Evolutionary conservation across 2,329 filamentous ascomycete species (phyloP).

Genomic region (Neofusicoccum cordaticola): DNA sequence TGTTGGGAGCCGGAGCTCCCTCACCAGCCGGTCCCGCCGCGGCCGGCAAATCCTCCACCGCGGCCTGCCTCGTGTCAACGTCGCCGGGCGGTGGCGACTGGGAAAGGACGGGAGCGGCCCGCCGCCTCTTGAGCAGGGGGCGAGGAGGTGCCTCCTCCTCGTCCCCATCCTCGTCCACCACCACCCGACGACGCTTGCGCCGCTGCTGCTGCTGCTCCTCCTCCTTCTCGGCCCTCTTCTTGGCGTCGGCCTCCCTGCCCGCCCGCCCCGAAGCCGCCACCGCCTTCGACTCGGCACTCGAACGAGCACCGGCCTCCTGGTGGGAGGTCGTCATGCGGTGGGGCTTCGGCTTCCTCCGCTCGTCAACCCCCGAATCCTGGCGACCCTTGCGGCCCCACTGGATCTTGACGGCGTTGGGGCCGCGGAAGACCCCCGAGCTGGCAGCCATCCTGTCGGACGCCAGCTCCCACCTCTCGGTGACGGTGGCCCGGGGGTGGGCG

Average conservation of each 20-base stretch:
- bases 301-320: not conserved
- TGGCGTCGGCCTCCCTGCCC: not conserved
- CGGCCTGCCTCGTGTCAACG: not conserved
- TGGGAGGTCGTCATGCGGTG: not conserved
- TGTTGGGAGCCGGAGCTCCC: not conserved
- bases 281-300: not conserved
- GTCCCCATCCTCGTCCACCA: not conserved
- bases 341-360: conserved; percentile 9
- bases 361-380: not conserved
- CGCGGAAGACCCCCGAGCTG: not conserved
- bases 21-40: conserved; percentile 2
- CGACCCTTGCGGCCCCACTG: conserved; percentile 15
- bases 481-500: not conserved
- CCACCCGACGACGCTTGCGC: not conserved
- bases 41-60: not conserved
- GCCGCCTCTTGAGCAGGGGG: not conserved
- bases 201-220: not conserved
- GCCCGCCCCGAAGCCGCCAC: not conserved
- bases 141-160: not conserved
- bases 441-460: not conserved
- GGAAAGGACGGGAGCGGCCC: not conserved
- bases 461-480: not conserved
- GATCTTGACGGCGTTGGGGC: not conserved
- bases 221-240: not conserved
- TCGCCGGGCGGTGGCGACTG: not conserved